Base-by-base conservation (phyloP, 2,329 filamentous ascomycete species). In the Colletotrichum cordylinicola region DNA sequence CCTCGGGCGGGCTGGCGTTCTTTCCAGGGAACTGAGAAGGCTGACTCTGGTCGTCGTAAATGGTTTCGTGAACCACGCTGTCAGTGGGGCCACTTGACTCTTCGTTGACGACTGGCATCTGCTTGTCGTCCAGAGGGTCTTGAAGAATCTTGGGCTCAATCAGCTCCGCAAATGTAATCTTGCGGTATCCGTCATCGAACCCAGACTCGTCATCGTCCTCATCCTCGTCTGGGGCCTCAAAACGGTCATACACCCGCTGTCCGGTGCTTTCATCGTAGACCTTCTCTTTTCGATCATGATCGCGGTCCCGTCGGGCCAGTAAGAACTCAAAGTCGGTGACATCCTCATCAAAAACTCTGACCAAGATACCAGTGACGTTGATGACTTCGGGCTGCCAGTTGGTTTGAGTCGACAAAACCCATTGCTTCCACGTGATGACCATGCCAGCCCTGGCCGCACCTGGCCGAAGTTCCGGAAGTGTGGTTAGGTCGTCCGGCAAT, bases 181-280 rank as follows among this genome's bases (percentile, higher is more conserved):
- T 87, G n/a, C 92, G 89, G 65, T 90, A 86, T 1, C 94, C 94
- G 76, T 93, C 89, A 72, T 93, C 90, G 4, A 83, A 84, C 2
- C 84, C 85, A 1, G 90, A 90, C 3, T 88, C 88, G 1, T 88
- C 87, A 1, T 90, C 90, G 0, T 92, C 91, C 13, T 91, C 91
- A 8, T 92, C 89, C 9, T 91, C 86, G 13, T 91, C 90, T 1
- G 93, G 93, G 79, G 92, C 92, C 80, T 98, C 95, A 78, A 98
- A 97, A 74, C 93, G 94, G 77, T 90, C 92, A 79, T 96, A 98
- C 12, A 95, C 84, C 12, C 95, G 90, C 77, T 94, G 88, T 1
- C 95, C 95, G 0, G 94, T 93, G 52, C 90, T 85, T 13, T 92
- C 88, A 79, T 96, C 92, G 78, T 92, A 92, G 21, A 85, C 82